Conservation (phyloP, 768 basidiomycete genomes). For the Lactarius pseudohatsudake region DNA sequence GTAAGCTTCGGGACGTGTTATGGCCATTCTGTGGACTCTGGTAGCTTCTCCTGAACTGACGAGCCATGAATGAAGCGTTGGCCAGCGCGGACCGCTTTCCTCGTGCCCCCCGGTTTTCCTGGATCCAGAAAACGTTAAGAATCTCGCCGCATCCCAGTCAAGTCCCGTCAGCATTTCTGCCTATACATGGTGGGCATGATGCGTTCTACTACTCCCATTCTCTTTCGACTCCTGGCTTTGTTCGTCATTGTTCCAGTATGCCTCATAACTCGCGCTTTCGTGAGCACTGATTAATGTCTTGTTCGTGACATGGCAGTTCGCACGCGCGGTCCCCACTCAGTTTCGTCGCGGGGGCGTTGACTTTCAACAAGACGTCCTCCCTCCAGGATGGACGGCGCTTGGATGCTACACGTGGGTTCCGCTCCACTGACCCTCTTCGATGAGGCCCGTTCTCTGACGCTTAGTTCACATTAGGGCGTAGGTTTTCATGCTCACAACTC, state of each 20-base stretch:
- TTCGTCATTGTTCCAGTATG: constrained; percentile 5
- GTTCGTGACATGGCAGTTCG: constrained; percentile 1
- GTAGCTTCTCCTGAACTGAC: constrained; percentile 7
- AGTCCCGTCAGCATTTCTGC: not conserved
- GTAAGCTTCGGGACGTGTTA: not conserved
- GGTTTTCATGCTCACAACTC: constrained; percentile 8
- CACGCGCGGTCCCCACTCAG: not conserved
- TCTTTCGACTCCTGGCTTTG: constrained; percentile 11
- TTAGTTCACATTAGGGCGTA: constrained; percentile 48
- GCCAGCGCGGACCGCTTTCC: not conserved
- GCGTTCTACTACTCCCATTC: constrained; percentile 1
- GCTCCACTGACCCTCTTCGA: constrained; percentile 1
- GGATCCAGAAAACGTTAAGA: constrained; percentile 10
- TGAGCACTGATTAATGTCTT: not conserved
- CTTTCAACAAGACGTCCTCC: constrained; percentile 38
- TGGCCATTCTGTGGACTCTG: constrained; percentile 3
- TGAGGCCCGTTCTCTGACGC: constrained; percentile 33
- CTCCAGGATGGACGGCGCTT: constrained; percentile 53
- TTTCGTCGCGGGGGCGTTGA: constrained; percentile 7
- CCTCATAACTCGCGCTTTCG: not conserved
- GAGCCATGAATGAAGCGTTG: constrained; percentile 3
- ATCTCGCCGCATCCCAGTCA: not conserved
- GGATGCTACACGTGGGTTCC: constrained; percentile 61
- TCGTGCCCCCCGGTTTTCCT: not conserved
- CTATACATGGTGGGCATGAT: constrained; percentile 21